These are phyloP conservation scores for Fraxinus angustifolia DNA, from an alignment of 305 asterid species.

Conservation along the genomic window DNA sequence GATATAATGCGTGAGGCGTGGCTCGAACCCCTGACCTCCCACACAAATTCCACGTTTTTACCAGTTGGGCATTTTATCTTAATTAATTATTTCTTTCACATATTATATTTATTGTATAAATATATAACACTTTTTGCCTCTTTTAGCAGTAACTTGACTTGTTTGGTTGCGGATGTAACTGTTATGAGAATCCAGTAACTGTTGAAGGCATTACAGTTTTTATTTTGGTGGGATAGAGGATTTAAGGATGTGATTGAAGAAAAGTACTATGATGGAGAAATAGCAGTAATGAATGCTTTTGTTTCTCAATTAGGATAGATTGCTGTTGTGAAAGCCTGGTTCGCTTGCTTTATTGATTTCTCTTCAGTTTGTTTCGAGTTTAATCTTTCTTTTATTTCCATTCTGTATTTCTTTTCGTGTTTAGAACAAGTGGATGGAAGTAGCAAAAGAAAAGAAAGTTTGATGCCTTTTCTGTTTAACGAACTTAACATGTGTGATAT, in stretches of 20 bases:
- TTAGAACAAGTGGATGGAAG: background rate
- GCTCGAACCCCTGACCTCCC: too few species aligned
- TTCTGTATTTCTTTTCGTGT: background rate
- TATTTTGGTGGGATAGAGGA: background rate
- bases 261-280: background rate
- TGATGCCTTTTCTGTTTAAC: background rate
- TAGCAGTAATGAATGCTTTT: background rate
- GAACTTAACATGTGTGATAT: background rate
- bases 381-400: background rate
- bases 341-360: background rate
- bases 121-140: background rate
- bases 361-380: background rate
- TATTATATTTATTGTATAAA: too few species aligned
- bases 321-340: background rate
- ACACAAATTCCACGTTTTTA: too few species aligned
- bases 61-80: too few species aligned
- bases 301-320: background rate
- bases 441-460: background rate
- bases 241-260: background rate
- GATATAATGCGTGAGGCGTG: too few species aligned
- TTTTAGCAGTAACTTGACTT: background rate
- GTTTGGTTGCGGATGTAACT: background rate
- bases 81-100: too few species aligned
- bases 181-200: background rate
- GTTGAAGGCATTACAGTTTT: background rate